Percentiles rank a stretch among this genome's conserved stretches.
Conservation (phyloP, 768 basidiomycete genomes). For the Lentinus brumalis region DNA sequence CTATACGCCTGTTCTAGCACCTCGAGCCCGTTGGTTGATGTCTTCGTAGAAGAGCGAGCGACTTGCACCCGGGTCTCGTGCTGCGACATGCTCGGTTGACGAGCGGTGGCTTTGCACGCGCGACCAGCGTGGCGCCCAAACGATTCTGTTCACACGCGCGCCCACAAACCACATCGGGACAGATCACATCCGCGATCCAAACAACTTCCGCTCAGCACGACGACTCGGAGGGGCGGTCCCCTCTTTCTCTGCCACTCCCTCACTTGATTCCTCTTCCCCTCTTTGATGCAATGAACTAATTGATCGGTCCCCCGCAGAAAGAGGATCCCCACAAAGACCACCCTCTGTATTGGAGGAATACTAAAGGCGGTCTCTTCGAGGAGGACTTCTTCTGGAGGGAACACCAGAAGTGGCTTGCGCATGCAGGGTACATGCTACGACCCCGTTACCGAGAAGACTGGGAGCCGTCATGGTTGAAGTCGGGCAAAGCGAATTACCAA, state of each 20-base stretch:
- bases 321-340: background rate
- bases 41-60: too few species aligned
- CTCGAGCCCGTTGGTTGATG: too few species aligned
- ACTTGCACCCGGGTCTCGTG: too few species aligned
- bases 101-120: too few species aligned
- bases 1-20: too few species aligned
- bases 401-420: constrained; percentile 11
- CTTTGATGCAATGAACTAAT: too few species aligned
- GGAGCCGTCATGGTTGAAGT: constrained; percentile 29
- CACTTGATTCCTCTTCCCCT: too few species aligned
- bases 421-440: constrained; percentile 26
- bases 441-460: constrained; percentile 28
- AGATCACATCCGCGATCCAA: background rate
- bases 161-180: background rate
- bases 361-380: background rate
- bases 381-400: constrained; percentile 14
- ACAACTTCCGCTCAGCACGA: background rate
- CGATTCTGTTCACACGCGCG: background rate
- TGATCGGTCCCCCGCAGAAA: background rate
- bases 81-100: too few species aligned
- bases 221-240: too few species aligned
- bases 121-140: background rate
- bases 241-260: background rate
- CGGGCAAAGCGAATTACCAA: background rate
- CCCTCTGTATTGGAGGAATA: background rate